phyloP scores from a whole-genome alignment of 495 filamentous ascomycete species.

The Hypoxylon fuscum region DNA sequence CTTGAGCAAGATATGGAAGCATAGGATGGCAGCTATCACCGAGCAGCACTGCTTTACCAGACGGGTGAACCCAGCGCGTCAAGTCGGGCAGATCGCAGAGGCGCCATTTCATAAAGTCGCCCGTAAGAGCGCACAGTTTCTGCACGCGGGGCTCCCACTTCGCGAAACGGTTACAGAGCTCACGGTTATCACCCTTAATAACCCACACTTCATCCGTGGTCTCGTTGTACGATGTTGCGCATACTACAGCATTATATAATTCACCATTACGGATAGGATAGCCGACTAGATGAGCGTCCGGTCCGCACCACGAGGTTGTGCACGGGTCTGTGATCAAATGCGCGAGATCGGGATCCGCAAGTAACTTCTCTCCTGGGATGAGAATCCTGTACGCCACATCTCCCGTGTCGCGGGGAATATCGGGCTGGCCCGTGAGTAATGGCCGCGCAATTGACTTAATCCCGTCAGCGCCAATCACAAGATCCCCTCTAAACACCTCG shows the following conservation, averaged over 20 bases:
- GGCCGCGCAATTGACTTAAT: constrained; percentile 58
- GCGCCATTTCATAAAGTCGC: constrained; percentile 53
- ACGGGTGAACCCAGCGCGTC: constrained; percentile 50
- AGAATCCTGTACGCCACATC: constrained; percentile 66
- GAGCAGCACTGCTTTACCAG: constrained; percentile 45
- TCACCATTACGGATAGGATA: constrained; percentile 57
- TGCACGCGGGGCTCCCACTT: constrained; percentile 51
- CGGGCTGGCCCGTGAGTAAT: constrained; percentile 49
- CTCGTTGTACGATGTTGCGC: constrained; percentile 47
- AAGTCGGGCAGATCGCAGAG: constrained; percentile 50
- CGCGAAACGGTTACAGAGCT: constrained; percentile 49
- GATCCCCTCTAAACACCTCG: constrained; percentile 47
- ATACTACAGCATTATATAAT: constrained; percentile 60
- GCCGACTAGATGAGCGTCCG: constrained; percentile 56
- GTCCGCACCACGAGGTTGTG: constrained; percentile 55
- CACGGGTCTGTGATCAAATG: constrained; percentile 45
- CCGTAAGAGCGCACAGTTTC: constrained; percentile 48
- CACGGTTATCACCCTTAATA: constrained; percentile 45
- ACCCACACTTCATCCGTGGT: constrained; percentile 46
- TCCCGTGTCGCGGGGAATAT: constrained; percentile 57
- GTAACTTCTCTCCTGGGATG: constrained; percentile 54
- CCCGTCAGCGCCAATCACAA: constrained; percentile 62
- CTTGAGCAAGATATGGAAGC: constrained; percentile 65
- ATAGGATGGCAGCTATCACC: constrained; percentile 67
- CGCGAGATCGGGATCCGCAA: constrained; percentile 51